Conservation (phyloP, 306 rosid species). For the Mimosa pudica region DNA sequence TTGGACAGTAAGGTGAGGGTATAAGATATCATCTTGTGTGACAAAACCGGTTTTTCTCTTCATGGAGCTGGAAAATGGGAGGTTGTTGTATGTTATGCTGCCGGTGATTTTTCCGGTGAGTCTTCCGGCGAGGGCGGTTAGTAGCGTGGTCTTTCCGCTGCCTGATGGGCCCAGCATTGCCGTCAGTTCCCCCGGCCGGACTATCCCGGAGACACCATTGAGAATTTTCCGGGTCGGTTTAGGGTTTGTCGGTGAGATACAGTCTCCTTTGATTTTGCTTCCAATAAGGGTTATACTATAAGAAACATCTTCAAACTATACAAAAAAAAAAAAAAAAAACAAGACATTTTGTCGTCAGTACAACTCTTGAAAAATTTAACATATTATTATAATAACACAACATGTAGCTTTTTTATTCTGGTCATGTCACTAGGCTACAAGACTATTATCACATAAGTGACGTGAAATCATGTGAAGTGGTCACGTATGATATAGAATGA, state of each 20-base stretch:
- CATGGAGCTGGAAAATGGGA: constrained; percentile 46
- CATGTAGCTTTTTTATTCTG: not conserved
- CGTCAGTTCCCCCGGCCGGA: constrained; percentile 69
- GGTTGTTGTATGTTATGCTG: constrained; percentile 68
- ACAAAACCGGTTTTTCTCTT: constrained; percentile 78
- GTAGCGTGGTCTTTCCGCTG: constrained; percentile 83
- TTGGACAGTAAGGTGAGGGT: constrained; percentile 79
- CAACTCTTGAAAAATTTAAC: not conserved
- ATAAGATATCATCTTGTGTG: constrained; percentile 73
- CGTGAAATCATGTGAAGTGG: not conserved
- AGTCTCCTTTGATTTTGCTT: constrained; percentile 36
- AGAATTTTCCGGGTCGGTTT: constrained; percentile 51
- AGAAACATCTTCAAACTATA: constrained; percentile 75
- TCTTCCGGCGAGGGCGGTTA: constrained; percentile 72
- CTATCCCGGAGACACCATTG: constrained; percentile 64
- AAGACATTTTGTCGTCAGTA: not conserved
- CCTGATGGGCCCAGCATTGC: constrained; percentile 97
- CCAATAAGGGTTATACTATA: constrained; percentile 47
- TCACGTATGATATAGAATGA: not conserved
- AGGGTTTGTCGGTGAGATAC: constrained; percentile 42
- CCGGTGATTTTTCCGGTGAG: constrained; percentile 67
- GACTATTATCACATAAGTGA: not conserved
- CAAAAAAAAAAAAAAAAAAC: not conserved
- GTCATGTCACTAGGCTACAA: too few relatives aligned
- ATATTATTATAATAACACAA: not conserved